A percentile compares a stretch with the other conserved stretches of the same genome.
These are phyloP conservation scores for Sarocladium brachiariae DNA, from an alignment of 2,329 filamentous ascomycete species.

Conservation along the genomic window DNA sequence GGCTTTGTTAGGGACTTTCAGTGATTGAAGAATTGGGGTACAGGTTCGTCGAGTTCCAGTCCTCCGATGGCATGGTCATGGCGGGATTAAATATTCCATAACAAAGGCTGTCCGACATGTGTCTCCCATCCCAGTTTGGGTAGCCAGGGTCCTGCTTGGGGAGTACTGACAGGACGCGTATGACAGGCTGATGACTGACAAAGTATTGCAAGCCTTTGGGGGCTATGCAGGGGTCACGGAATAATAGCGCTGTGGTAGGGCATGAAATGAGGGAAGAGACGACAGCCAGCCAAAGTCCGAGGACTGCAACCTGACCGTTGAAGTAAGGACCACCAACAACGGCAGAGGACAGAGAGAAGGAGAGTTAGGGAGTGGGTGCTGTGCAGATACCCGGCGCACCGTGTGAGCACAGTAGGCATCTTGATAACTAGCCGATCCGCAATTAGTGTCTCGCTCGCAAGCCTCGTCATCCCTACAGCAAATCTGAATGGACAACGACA, in stretches of 20 bases:
- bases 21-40: background rate
- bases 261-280: constrained; percentile 2
- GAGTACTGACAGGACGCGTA: background rate
- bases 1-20: no score
- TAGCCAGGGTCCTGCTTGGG: background rate
- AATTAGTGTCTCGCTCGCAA: background rate
- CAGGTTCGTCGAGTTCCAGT: background rate
- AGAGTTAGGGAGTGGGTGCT: background rate
- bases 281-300: no score
- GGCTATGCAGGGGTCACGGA: background rate
- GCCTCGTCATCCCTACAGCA: background rate
- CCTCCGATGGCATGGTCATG: background rate
- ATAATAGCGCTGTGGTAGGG: background rate
- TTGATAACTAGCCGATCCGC: background rate
- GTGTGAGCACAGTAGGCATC: background rate
- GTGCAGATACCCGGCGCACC: background rate
- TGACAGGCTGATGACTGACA: background rate
- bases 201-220: background rate
- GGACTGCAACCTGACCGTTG: no score
- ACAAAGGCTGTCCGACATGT: background rate
- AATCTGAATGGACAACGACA: background rate
- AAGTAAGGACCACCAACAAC: no score
- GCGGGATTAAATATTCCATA: background rate
- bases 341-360: background rate
- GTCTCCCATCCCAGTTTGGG: background rate